Base-by-base conservation (phyloP, 805 yeast species). In the Saccharomycopsis sp. region DNA sequence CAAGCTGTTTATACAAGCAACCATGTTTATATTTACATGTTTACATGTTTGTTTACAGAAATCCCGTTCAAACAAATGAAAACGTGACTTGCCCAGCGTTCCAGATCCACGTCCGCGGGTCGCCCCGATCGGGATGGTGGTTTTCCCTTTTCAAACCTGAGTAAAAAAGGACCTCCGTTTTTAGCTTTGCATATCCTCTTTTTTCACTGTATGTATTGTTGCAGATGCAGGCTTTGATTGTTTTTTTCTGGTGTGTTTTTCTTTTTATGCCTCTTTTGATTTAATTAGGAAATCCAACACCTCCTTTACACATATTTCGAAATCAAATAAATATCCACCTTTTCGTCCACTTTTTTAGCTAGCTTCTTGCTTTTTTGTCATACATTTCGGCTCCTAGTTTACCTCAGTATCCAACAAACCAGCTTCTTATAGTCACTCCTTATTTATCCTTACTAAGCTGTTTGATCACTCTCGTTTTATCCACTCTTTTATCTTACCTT, bases 371-470 rank as follows among this genome's bases (percentile, higher is more conserved):
- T 63, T 67, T 70, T 25, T 17, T 34, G 14, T 35, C 20, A 23
- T 3, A 64, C 67, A 64, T 70, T 67, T 59, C 68, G 66, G 70
- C 68, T 68, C 70, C 68, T 65, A 65, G 70, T 68, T 68, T 67
- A 64, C 66, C 64, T 66, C 71, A 29, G 20, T 34, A 14, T 52
- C 34, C 24, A 9, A 65, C 67, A 64, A n/a, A 44, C 56, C 55
- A 49, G 41, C 56, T 41, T 58, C 51, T 57, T 49, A 19, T 59
- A 60, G 59, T 52, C 59, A 59, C 56, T 53, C 63, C 60, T 59
- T 51, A 54, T 58, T 56, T 53, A 58, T 57, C 55, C 51, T 29
- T 35, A 38, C 52, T 12, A 51, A 56, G 19, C 42, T 50, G 24
- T 41, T 53, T 17, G 22, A 8, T 38, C 23, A 58, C 54, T 19